These are phyloP conservation scores for Akanthomyces muscarius DNA, from an alignment of 2,329 filamentous ascomycete genomes.

Conservation along the genomic window DNA sequence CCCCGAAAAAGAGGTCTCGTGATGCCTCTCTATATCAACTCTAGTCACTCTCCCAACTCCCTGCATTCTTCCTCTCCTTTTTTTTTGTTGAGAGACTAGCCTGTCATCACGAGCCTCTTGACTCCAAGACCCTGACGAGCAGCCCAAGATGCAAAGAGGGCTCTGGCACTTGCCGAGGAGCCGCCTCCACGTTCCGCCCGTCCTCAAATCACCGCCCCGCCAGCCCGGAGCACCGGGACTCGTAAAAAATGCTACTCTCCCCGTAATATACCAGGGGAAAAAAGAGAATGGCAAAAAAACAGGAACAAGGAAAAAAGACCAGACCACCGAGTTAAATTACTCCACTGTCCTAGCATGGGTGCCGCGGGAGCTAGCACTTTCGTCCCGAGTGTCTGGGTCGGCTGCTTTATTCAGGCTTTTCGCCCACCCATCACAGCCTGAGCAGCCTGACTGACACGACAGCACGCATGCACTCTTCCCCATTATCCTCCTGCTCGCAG, in stretches of 20 bases:
- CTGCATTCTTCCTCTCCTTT: not conserved
- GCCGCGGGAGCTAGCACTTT: slow-evolving; percentile 5
- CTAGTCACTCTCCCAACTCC: not conserved
- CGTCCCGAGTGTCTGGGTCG: slow-evolving; percentile 5
- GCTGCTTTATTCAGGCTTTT: not conserved
- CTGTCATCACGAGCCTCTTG: not conserved
- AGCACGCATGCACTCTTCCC: not conserved
- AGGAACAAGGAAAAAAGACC: not conserved
- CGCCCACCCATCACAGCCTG: not conserved
- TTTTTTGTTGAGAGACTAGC: slow-evolving; percentile 8
- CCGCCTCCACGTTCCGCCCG: not conserved
- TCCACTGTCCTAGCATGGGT: not conserved
- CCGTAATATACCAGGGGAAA: not conserved
- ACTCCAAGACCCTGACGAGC: not conserved
- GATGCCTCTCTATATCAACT: slow-evolving; percentile 1
- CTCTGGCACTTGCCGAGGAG: not conserved
- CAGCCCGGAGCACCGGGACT: not conserved
- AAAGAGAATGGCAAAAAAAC: not conserved
- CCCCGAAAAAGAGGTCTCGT: slow-evolving; percentile 1
- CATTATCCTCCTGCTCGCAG: not conserved
- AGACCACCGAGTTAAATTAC: not conserved
- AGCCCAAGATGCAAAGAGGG: not conserved
- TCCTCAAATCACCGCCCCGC: slow-evolving; percentile 1
- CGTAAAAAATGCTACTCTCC: not conserved
- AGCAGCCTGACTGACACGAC: not conserved